Evolutionary conservation across 148 eudicot genomes (phyloP).

Genomic region (Pouteria glomerata): DNA sequence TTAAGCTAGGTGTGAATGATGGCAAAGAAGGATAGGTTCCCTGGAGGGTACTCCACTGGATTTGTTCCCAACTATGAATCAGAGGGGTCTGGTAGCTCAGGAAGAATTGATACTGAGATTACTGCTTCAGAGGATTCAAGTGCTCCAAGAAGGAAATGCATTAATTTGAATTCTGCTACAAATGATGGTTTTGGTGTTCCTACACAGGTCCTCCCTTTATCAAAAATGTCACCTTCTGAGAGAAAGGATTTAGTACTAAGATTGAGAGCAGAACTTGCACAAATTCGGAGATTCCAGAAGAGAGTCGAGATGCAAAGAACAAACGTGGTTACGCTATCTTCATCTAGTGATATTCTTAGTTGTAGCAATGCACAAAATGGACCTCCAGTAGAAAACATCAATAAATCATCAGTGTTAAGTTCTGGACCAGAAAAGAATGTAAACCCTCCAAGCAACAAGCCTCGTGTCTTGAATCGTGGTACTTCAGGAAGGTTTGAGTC

Average conservation of each 20-base stretch:
- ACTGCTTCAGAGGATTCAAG: conserved; percentile 32
- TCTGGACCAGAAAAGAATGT: conserved; percentile 18
- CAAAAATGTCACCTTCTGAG: conserved; percentile 41
- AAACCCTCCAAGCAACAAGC: conserved; percentile 15
- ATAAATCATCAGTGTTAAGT: conserved; percentile 6
- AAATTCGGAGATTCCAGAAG: conserved; percentile 37
- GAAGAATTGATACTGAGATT: conserved; percentile 30
- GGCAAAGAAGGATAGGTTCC: conserved; percentile 51
- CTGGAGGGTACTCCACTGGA: conserved; percentile 29
- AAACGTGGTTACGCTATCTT: conserved; percentile 23
- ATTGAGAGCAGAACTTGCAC: conserved; percentile 54
- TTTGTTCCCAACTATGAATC: conserved; percentile 35
- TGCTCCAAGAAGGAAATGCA: conserved; percentile 44
- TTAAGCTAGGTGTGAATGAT: conserved; percentile 18
- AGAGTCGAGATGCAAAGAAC: conserved; percentile 30
- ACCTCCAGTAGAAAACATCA: neutral
- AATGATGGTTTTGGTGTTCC: conserved; percentile 48
- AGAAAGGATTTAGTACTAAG: conserved; percentile 32
- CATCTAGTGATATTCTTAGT: conserved; percentile 40
- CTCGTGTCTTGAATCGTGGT: conserved; percentile 33
- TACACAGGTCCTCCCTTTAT: conserved; percentile 36
- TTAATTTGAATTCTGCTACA: conserved; percentile 36
- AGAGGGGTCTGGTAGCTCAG: conserved; percentile 59
- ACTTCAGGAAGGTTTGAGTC: conserved; percentile 36
- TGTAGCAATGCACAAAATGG: conserved; percentile 27